A percentile compares a stretch with the other conserved stretches of the same genome.
These are phyloP conservation scores for Vairimorpha ceranae DNA, from an alignment of 371 early-diverging fungal genomes.

Conservation along the genomic window DNA sequence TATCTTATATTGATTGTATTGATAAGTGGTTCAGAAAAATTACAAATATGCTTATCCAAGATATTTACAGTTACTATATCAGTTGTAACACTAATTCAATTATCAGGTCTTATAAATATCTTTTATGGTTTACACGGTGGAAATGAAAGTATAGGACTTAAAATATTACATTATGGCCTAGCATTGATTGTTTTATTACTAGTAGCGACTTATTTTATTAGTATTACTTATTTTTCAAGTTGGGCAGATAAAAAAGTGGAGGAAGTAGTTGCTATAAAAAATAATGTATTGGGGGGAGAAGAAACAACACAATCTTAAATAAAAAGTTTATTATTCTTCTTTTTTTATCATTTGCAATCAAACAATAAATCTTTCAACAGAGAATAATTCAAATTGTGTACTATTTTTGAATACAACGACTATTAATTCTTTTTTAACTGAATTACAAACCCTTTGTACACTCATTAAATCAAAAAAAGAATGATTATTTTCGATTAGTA, in stretches of 20 bases:
- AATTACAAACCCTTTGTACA: constrained; percentile 35
- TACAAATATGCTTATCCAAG: background rate
- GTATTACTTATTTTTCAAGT: background rate
- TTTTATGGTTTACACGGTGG: background rate
- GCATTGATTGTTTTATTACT: background rate
- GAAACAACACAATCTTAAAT: background rate
- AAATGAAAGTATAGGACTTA: background rate
- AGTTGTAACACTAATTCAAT: background rate
- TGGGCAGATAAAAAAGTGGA: background rate
- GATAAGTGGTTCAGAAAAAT: background rate
- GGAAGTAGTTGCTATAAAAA: background rate
- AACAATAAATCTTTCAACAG: background rate
- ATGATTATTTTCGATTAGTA: constrained; percentile 39
- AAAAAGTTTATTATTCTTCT: background rate
- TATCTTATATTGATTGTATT: background rate
- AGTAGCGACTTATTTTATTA: background rate
- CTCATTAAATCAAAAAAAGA: constrained; percentile 24
- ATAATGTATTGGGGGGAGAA: background rate
- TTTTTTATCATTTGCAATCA: too few species aligned
- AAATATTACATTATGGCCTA: background rate
- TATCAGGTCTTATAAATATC: background rate
- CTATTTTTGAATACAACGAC: constrained; percentile 9
- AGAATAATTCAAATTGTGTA: background rate
- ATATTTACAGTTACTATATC: background rate
- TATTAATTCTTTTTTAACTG: constrained; percentile 26